Evolutionary conservation across 1,284 basidiomycete genomes (phyloP).

Genomic region (Ceratobasidium sp.): DNA sequence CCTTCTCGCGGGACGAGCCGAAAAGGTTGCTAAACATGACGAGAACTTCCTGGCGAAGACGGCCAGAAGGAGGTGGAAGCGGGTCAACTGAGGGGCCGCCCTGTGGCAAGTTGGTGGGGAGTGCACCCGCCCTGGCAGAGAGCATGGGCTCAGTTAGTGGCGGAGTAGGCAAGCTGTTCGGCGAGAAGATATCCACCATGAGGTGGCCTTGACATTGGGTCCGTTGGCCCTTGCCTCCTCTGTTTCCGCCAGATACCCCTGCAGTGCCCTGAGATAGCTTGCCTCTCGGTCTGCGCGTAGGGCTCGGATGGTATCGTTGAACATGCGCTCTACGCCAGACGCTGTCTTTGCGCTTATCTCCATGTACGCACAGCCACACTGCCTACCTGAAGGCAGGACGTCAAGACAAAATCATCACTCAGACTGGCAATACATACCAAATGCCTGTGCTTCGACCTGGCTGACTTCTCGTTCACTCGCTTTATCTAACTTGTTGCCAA

Average conservation of each 20-base stretch:
- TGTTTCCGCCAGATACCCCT: no score
- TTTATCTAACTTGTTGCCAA: constrained; percentile 93
- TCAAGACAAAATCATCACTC: background rate
- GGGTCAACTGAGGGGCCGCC: no score
- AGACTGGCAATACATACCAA: constrained; percentile 52
- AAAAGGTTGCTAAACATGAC: constrained; percentile 9
- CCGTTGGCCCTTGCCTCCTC: no score
- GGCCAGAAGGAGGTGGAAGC: no score
- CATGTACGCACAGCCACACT: constrained; percentile 93
- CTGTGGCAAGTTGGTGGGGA: no score
- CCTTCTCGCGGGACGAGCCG: constrained; percentile 45
- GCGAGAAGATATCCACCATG: no score
- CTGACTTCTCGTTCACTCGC: constrained; percentile 86
- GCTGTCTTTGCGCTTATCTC: constrained; percentile 97
- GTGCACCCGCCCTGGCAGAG: no score
- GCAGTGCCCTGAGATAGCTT: constrained; percentile 39
- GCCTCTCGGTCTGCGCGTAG: constrained; percentile 62
- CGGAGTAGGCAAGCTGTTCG: no score
- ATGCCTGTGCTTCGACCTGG: constrained; percentile 84
- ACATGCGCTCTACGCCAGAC: constrained; percentile 93
- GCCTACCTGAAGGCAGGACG: constrained; percentile 63
- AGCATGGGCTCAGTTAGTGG: no score
- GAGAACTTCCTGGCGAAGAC: no score
- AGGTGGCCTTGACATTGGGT: no score
- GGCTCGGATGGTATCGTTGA: constrained; percentile 89